These are phyloP conservation scores for Xylariales sp. DNA, from an alignment of 2,329 filamentous ascomycete species.

Conservation along the genomic window DNA sequence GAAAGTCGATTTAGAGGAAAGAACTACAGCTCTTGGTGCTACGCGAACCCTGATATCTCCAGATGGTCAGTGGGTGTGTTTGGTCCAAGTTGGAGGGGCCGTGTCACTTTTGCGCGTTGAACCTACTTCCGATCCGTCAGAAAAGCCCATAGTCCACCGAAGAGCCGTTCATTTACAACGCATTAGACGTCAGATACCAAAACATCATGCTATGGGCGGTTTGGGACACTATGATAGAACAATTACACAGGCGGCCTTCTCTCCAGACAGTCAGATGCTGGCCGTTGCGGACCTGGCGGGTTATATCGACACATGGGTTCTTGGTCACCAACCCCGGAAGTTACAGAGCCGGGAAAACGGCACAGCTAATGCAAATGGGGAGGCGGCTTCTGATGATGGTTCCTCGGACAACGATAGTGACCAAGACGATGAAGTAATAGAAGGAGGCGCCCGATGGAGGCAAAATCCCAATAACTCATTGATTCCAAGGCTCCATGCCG, in stretches of 20 bases:
- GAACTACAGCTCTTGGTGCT: conserved; percentile 71
- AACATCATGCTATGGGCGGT: conserved; percentile 70
- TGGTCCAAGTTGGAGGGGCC: conserved; percentile 70
- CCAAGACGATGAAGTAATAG: conserved; percentile 53
- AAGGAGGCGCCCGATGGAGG: conserved; percentile 74
- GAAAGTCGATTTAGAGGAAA: conserved; percentile 73
- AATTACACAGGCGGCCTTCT: conserved; percentile 81
- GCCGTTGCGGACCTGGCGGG: conserved; percentile 85
- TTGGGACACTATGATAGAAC: conserved; percentile 81
- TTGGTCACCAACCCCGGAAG: conserved; percentile 65
- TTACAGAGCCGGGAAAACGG: conserved; percentile 49
- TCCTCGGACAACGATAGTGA: conserved; percentile 56
- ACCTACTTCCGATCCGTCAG: conserved; percentile 47
- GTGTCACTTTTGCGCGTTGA: conserved; percentile 65
- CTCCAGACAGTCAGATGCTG: conserved; percentile 81
- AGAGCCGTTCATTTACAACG: conserved; percentile 62
- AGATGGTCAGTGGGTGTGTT: conserved; percentile 75
- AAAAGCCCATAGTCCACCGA: conserved; percentile 56
- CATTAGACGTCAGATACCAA: conserved; percentile 65
- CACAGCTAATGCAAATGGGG: conserved; percentile 47
- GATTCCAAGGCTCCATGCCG: conserved; percentile 74
- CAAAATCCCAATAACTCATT: conserved; percentile 76
- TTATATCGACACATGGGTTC: conserved; percentile 86
- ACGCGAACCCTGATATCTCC: conserved; percentile 76
- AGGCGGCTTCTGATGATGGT: conserved; percentile 54